Conservation (phyloP, 1,139 yeast genomes). For the Meyerozyma sp. region DNA sequence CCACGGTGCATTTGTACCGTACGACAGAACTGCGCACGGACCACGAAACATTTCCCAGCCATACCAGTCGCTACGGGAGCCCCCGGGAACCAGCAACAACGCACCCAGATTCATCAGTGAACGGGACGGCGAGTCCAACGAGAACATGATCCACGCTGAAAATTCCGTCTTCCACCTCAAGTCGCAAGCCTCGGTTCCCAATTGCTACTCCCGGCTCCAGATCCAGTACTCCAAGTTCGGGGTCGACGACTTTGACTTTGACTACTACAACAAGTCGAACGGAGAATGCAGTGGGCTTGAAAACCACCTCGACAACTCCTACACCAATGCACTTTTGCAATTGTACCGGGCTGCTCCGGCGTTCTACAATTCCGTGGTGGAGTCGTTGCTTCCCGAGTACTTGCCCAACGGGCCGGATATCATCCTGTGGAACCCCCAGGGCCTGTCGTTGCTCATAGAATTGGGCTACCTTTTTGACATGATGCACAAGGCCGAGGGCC, state of each 20-base stretch:
- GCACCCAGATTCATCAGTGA: conserved; percentile 75
- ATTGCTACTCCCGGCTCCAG: conserved; percentile 68
- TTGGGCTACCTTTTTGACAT: conserved; percentile 87
- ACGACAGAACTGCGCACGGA: conserved; percentile 45
- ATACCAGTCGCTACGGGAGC: conserved; percentile 38
- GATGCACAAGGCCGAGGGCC: conserved; percentile 77
- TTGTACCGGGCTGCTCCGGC: conserved; percentile 75
- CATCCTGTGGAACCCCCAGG: conserved; percentile 29
- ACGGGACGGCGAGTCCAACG: conserved; percentile 22
- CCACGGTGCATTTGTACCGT: conserved; percentile 26
- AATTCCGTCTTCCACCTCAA: conserved; percentile 5
- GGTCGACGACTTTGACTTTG: conserved; percentile 90
- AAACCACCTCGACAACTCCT: conserved; percentile 77
- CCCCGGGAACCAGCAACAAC: conserved; percentile 10
- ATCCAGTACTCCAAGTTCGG: conserved; percentile 88
- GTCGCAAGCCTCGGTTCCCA: conserved; percentile 34
- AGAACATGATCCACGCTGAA: conserved; percentile 10
- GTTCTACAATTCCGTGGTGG: conserved; percentile 59
- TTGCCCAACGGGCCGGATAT: conserved; percentile 37
- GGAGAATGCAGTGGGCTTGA: conserved; percentile 73
- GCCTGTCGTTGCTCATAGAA: conserved; percentile 64
- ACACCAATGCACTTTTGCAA: conserved; percentile 76
- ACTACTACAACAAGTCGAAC: conserved; percentile 67
- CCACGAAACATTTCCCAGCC: conserved; percentile 42
- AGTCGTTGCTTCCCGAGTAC: conserved; percentile 54